Conservation (phyloP, 192 early-diverging fungal genomes). For the Coemansia sp. region DNA sequence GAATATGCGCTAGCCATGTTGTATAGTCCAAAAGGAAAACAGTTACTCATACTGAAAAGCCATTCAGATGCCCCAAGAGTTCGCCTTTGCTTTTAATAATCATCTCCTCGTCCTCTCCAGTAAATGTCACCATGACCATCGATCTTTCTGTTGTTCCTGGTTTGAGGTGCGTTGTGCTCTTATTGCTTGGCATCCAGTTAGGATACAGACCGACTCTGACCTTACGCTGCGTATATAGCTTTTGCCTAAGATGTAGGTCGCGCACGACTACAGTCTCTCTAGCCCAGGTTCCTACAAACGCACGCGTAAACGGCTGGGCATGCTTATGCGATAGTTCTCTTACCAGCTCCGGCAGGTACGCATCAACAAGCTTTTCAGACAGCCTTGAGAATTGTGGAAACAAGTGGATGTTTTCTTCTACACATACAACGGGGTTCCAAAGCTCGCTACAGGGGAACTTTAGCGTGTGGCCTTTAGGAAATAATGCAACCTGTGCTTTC, state of each 20-base stretch:
- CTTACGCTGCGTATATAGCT: slow-evolving; percentile 8
- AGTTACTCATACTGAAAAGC: slow-evolving; percentile 3
- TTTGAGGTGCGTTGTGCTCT: neutral
- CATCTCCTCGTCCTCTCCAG: neutral
- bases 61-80: slow-evolving; percentile 15
- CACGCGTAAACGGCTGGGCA: slow-evolving; percentile 17
- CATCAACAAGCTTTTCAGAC: slow-evolving; percentile 49
- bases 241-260: slow-evolving; percentile 26
- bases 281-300: slow-evolving; percentile 20
- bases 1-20: neutral
- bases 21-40: neutral
- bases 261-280: slow-evolving; percentile 37
- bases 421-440: slow-evolving; percentile 74
- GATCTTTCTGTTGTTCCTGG: neutral
- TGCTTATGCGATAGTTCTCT: neutral
- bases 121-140: slow-evolving; percentile 20
- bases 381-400: slow-evolving; percentile 70
- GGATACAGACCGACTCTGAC: slow-evolving; percentile 47
- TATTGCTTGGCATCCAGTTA: slow-evolving; percentile 19
- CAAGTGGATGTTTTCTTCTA: slow-evolving; percentile 61
- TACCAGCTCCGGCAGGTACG: slow-evolving; percentile 28
- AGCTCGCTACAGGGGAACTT: slow-evolving; percentile 51
- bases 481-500: slow-evolving; percentile 66
- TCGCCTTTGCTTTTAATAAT: slow-evolving; percentile 19
- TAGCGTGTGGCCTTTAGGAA: slow-evolving; percentile 53